Evolutionary conservation across 2,329 filamentous ascomycete genomes (phyloP), one percentile per base, ranked within the genome.

Genomic region (Annulohypoxylon truncatum): DNA sequence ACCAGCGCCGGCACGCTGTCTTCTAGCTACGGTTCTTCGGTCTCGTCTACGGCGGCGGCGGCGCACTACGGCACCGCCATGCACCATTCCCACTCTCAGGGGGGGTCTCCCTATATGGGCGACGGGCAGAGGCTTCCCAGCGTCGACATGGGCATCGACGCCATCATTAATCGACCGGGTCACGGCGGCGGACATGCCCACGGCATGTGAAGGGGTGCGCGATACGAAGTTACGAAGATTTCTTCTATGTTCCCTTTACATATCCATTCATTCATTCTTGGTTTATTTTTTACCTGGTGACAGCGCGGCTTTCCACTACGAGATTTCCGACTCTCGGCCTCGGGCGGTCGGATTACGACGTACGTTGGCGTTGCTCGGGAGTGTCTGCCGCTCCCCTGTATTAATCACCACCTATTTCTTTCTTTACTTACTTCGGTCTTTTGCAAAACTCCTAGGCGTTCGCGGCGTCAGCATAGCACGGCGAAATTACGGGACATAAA

Each of bases 81-180:
- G 67, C 72, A 77, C 65, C 68, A 67, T 22, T 74, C 74, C 56
- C 75, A 77, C 69, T 69, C 76, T 54, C 79, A 81, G 68, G 79
- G 78, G 9, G 78, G 77, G 26, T 84, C 83, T 61, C 82, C 83
- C 2, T 86, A 86, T 62, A 74, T 85, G 77, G 78, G 75, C 51
- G 79, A 81, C 68, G 77, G 79, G 7, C 81, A 82, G 69, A 77
- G 86, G 42, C 79, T 87, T 58, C 80, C 86, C 4, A 85, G 84
- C 67, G 83, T 84, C 51, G 87, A 89, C 71, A 89, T 89, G 86
- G 86, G 85, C 22, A 89, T 90, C 71, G 84, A 84, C 54, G 80
- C 84, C 53, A 84, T 89, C 63, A 86, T 89, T 70, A 87, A 88
- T 76, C 81, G 84, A 22, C 80, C 83, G 12, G 71, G 73, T 18